Evolutionary conservation across 441 rosid species (phyloP).

Genomic region (Macaranga tanarius): DNA sequence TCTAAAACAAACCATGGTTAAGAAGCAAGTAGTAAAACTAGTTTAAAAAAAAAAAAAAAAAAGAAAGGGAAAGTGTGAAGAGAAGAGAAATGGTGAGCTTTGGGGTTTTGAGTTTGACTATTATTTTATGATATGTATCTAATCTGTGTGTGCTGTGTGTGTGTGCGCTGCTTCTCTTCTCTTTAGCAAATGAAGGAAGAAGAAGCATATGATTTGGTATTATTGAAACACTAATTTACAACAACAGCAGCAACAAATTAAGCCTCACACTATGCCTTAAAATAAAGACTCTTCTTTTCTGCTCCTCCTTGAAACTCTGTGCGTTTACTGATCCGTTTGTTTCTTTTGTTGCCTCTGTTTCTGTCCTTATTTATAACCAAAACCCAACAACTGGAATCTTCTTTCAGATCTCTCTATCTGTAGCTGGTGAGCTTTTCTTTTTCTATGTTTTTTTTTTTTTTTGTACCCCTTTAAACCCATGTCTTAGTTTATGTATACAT

Average conservation of each 20-base stretch:
- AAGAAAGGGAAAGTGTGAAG: neutral
- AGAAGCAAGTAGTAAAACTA: neutral
- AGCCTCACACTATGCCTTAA: slow-evolving; percentile 7
- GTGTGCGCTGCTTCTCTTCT: neutral
- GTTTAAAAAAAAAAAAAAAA: too few relatives aligned
- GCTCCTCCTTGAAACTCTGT: neutral
- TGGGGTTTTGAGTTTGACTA: slow-evolving; percentile 24
- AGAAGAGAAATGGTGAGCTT: neutral
- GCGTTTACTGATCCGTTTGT: neutral
- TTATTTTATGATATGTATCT: slow-evolving; percentile 10
- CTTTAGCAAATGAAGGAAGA: neutral
- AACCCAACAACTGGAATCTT: slow-evolving; percentile 12
- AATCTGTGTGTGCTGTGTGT: neutral
- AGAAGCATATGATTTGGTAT: neutral
- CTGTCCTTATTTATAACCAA: slow-evolving; percentile 6
- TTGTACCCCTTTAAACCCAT: neutral
- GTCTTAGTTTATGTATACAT: too few relatives aligned
- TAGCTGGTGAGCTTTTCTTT: slow-evolving; percentile 25
- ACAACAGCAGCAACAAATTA: slow-evolving; percentile 3
- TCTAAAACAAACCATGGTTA: slow-evolving; percentile 18
- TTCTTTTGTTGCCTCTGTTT: slow-evolving; percentile 11
- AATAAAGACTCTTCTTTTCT: neutral
- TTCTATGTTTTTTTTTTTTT: slow-evolving; percentile 4
- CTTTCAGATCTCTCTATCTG: slow-evolving; percentile 28
- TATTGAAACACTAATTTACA: neutral